Conservation (phyloP, 768 basidiomycete genomes). For the Lactarius hengduanensis region DNA sequence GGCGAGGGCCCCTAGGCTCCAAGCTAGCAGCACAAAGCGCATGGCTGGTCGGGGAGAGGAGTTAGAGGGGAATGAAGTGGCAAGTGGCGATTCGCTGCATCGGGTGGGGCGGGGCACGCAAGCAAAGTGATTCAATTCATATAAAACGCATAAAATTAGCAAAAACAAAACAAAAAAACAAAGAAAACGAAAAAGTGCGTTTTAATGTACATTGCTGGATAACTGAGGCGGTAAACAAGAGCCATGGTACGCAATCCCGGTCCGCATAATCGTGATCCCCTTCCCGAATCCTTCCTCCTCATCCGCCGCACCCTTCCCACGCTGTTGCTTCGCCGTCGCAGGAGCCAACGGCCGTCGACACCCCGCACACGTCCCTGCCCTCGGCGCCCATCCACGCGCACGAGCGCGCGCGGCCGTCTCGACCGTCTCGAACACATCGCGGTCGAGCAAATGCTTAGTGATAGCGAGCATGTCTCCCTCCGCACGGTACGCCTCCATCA, state of each 20-base stretch:
- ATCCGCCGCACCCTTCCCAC: conserved; percentile 18
- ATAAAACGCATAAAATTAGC: conserved; percentile 2
- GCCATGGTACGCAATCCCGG: conserved; percentile 59
- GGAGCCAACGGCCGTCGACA: conserved; percentile 52
- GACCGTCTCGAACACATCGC: conserved; percentile 77
- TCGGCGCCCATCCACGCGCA: conserved; percentile 58
- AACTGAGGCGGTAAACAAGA: conserved; percentile 39
- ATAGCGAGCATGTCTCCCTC: conserved; percentile 89
- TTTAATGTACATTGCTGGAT: conserved; percentile 34
- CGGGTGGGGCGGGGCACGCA: not conserved
- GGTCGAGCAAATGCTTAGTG: conserved; percentile 74
- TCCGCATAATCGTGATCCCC: conserved; percentile 51
- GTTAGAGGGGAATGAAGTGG: not conserved
- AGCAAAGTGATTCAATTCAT: not conserved
- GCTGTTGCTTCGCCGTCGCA: conserved; percentile 12
- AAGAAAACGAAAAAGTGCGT: conserved; percentile 12
- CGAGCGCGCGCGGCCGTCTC: conserved; percentile 58
- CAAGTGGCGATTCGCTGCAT: not conserved
- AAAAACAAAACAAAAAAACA: not conserved
- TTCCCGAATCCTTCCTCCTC: conserved; percentile 22
- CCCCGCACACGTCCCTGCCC: conserved; percentile 46
- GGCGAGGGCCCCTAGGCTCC: not conserved
- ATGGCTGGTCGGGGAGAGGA: not conserved
- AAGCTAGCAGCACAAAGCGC: conserved; percentile 1
- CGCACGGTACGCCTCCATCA: conserved; percentile 91